A percentile compares a stretch with the other conserved stretches of the same genome.
Evolutionary conservation across 139 green algal genomes (phyloP).

Genomic region (Mesostigma viride): DNA sequence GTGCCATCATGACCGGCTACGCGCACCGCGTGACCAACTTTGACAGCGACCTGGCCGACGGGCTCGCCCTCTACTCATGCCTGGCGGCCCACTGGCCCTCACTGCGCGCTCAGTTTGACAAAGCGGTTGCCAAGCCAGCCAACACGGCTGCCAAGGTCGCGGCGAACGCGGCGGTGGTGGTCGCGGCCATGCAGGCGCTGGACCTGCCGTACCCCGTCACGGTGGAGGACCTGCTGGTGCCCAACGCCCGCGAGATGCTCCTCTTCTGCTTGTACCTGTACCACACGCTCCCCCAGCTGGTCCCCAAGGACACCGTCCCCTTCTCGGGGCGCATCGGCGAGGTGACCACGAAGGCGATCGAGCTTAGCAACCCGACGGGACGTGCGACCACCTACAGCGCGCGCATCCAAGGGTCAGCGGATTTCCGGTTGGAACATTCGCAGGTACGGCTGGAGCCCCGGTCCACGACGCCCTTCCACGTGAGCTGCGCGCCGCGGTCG

Average conservation of each 20-base stretch:
- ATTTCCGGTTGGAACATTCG: constrained; percentile 46
- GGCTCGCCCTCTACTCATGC: constrained; percentile 47
- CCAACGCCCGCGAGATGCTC: constrained; percentile 12
- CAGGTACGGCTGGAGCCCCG: constrained; percentile 49
- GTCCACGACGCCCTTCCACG: constrained; percentile 20
- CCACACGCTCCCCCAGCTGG: constrained; percentile 53
- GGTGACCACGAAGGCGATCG: constrained; percentile 46
- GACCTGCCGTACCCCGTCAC: constrained; percentile 17
- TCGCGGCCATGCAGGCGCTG: constrained; percentile 35
- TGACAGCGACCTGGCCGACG: constrained; percentile 40
- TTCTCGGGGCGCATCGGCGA: constrained; percentile 52
- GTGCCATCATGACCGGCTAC: constrained; percentile 19
- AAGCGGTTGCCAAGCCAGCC: constrained; percentile 12
- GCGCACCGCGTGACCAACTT: constrained; percentile 42
- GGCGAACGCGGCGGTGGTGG: constrained; percentile 45
- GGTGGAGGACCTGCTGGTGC: constrained; percentile 19
- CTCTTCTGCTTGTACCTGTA: constrained; percentile 29
- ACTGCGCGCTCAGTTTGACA: background rate
- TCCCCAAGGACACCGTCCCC: constrained; percentile 44
- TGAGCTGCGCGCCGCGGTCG: constrained; percentile 33
- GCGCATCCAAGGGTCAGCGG: constrained; percentile 46
- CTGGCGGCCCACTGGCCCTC: constrained; percentile 51
- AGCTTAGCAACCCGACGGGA: constrained; percentile 58
- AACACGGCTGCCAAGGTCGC: constrained; percentile 13
- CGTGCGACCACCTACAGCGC: constrained; percentile 50